Percentiles rank a stretch among this genome's conserved stretches.
Conservation (phyloP, 2,329 filamentous ascomycete genomes). For the Paecilomyces dactylethromorphus region DNA sequence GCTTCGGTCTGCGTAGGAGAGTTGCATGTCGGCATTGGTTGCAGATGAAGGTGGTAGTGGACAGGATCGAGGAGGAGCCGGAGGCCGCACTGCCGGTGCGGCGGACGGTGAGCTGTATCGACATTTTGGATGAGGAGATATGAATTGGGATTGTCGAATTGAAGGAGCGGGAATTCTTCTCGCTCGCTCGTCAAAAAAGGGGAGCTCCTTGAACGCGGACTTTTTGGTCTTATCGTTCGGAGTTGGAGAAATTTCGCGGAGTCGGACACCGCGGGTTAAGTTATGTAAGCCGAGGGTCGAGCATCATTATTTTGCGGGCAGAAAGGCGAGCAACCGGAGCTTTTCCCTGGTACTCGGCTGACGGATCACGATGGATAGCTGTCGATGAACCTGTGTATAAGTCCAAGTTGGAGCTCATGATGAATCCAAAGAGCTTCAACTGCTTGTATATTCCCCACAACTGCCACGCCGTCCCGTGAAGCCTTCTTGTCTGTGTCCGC, state of each 20-base stretch:
- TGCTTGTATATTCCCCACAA: constrained; percentile 3
- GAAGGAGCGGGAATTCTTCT: not conserved
- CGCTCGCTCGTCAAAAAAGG: not conserved
- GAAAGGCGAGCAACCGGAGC: not conserved
- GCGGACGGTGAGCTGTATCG: constrained; percentile 30
- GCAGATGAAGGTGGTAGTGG: constrained; percentile 30
- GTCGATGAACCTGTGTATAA: not conserved
- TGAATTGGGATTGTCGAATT: not conserved
- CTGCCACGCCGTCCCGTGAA: constrained; percentile 8
- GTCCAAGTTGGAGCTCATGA: constrained; percentile 9
- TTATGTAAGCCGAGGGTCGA: constrained; percentile 25
- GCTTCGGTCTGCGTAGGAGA: constrained; percentile 77
- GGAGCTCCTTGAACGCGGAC: not conserved
- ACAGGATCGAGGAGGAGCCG: constrained; percentile 5
- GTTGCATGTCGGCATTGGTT: constrained; percentile 72
- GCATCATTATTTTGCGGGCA: not conserved
- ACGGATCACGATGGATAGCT: not conserved
- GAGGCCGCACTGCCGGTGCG: constrained; percentile 14
- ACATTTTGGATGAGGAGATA: constrained; percentile 19
- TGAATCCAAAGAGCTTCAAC: constrained; percentile 11
- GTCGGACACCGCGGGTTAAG: not conserved
- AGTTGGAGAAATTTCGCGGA: constrained; percentile 25
- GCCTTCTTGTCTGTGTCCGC: constrained; percentile 4
- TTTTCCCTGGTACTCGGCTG: not conserved
- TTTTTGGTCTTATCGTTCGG: constrained; percentile 14